phyloP scores from a whole-genome alignment of 805 yeast genomes.

The Candida methanosorbosa region DNA sequence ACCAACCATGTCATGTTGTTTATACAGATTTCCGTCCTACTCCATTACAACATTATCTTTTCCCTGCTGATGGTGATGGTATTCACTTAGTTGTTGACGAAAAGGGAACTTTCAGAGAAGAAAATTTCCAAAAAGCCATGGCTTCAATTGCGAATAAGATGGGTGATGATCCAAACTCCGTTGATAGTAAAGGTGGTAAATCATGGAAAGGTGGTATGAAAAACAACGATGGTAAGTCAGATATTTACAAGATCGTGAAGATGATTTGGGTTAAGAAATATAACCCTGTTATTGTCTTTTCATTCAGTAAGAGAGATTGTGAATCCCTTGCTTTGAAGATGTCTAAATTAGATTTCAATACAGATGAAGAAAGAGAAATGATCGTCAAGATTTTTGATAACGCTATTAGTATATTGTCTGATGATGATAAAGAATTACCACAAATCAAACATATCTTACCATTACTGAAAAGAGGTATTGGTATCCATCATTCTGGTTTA shows the following conservation, averaged over 20 bases:
- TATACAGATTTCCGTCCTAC: conserved; percentile 99
- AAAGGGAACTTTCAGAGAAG: conserved; percentile 92
- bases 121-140: conserved; percentile 98
- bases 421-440: conserved; percentile 84
- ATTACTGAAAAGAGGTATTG: conserved; percentile 87
- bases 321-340: conserved; percentile 89
- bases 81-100: conserved; percentile 97
- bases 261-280: conserved; percentile 97
- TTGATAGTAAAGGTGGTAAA: conserved; percentile 67
- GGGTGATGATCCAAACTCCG: conserved; percentile 76
- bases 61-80: conserved; percentile 99
- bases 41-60: conserved; percentile 92
- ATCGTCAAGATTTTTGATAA: conserved; percentile 83
- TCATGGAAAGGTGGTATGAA: conserved; percentile 81
- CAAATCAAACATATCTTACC: conserved; percentile 92
- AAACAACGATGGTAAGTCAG: conserved; percentile 56
- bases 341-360: conserved; percentile 92
- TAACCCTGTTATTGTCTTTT: conserved; percentile 96
- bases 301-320: conserved; percentile 96
- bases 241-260: conserved; percentile 91
- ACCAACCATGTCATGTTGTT: conserved; percentile 97
- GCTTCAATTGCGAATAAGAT: conserved; percentile 73
- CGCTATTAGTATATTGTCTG: conserved; percentile 83
- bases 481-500: conserved; percentile 96
- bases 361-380: conserved; percentile 89